Conservation (phyloP, 106 monocot species). For the Dendrobium chrysotoxum region DNA sequence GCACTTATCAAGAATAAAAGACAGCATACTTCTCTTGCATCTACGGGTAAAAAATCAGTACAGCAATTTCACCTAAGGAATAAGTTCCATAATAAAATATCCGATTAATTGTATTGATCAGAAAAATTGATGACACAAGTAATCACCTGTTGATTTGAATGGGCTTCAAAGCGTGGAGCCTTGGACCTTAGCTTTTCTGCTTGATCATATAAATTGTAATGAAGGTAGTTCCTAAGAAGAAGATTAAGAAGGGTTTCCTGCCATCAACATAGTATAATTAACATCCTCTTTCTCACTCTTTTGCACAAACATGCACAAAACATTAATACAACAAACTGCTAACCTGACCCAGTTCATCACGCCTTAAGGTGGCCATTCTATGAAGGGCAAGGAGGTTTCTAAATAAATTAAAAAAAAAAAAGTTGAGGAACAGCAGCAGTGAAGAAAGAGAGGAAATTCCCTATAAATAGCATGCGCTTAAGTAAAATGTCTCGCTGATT, state of each 20-base stretch:
- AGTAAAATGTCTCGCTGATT: too few relatives aligned
- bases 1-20: too few relatives aligned
- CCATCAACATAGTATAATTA: slow-evolving; percentile 10
- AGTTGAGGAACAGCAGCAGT: neutral
- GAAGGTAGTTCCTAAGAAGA: slow-evolving; percentile 98
- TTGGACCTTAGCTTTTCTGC: slow-evolving; percentile 98
- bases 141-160: slow-evolving; percentile 87
- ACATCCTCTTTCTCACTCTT: neutral
- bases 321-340: slow-evolving; percentile 8
- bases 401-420: slow-evolving; percentile 4
- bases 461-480: too few relatives aligned
- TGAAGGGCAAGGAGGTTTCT: slow-evolving; percentile 73
- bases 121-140: too few relatives aligned
- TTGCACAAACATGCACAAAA: neutral
- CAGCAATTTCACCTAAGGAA: neutral
- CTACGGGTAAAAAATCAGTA: neutral
- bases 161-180: slow-evolving; percentile 92
- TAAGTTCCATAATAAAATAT: neutral
- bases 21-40: too few relatives aligned
- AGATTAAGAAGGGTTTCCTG: slow-evolving; percentile 99
- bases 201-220: slow-evolving; percentile 95
- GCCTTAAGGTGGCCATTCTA: slow-evolving; percentile 86
- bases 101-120: too few relatives aligned
- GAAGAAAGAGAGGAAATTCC: neutral
- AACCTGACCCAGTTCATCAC: slow-evolving; percentile 98